Evolutionary conservation across 345 rosid genomes (phyloP), one percentile per base, ranked within the genome.

Genomic region (Syzygium aromaticum): DNA sequence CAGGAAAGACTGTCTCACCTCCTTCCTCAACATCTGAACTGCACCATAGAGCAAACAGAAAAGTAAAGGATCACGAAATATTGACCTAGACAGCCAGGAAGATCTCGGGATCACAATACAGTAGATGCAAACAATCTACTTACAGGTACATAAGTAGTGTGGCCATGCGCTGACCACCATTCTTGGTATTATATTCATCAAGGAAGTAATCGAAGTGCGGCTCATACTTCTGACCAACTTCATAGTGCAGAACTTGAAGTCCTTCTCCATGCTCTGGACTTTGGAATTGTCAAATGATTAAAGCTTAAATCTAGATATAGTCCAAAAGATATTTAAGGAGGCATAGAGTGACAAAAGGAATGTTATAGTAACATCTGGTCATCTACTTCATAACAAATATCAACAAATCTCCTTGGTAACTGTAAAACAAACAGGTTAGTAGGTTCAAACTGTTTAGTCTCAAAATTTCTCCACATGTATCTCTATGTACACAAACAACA

Each of bases 1-100:
- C 86, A 82, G 99, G 99, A 89, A 98, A 96, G 63, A 96, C 97
- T 27, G 99, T 96, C 92, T 98, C 99, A 3, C 99, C 99, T 51
- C 99, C 99, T 90, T 98, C 98, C 93, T 98, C 99, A 73, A 98
- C 98, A 86, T 98, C 99, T 43, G 99, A 94, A 86, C 99, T 98
- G 97, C 86, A 88, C 63, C 91, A 77, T 61, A 28, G 86, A 90
- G 88, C 49, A 73, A 83, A 84, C 30, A 84, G 86, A 77, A 84
- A 78, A 30, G 83, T 15, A 51, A 14, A 46, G 28, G 22, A 22
- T 53, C n/a, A 83, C 22, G 22, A 85, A 6, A 56, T 25, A 38
- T 13, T 10, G 49, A n/a, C 27, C 25, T 16, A n/a, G 51, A 54
- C 56, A 52, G 84, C 63, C 52, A 12, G 51, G 46, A 49, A 54